Base-by-base conservation (phyloP, 116 monocot genomes). In the Zostera marina region DNA sequence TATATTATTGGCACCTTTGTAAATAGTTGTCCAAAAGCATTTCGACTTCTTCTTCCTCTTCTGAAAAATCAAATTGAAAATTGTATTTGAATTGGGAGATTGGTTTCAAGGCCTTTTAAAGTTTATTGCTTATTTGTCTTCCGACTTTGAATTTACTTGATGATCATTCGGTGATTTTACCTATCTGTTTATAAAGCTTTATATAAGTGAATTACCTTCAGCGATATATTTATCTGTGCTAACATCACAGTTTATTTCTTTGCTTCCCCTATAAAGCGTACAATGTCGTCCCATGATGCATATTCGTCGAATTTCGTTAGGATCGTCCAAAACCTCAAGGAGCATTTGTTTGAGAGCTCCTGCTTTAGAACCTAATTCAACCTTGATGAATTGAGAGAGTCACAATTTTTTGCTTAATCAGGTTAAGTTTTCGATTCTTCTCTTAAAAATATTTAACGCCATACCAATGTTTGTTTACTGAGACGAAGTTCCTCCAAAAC, bases 31-130 rank as follows among this genome's bases (percentile, higher is more conserved):
- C 96, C 70, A 96, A 62, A 12, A 96, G 82, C 89, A 96, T 82
- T 64, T 96, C 96, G 44, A 96, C 89, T 73, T 96, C 96, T 78
- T 96, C 96, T 55, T 96, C 96, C 72, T 96, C 96, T 68, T 89
- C 96, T 92, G 68, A 45, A 68, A 59, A 73, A 54, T 15, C 52
- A 68, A 60, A 73, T 25, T 11, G 47, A 26, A 56, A 56, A 8
- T 22, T 44, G 42, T 22, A 20, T 51, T 32, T 32, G 32, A 2
- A 20, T n/a, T n/a, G 51, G 16, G 51, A 51, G 51, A 51, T 32
- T 32, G 32, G 0, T 32, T 32, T 32, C 32, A 32, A 32, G 32
- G 0, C 5, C 32, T 32, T 32, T 32, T 32, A 32, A 32, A 32
- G 32, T 32, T 32, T 5, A 32, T 32, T 32, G 32, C 0, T 32